phyloP scores from a whole-genome alignment of 306 rosid genomes.

The Fragaria ananassa region DNA sequence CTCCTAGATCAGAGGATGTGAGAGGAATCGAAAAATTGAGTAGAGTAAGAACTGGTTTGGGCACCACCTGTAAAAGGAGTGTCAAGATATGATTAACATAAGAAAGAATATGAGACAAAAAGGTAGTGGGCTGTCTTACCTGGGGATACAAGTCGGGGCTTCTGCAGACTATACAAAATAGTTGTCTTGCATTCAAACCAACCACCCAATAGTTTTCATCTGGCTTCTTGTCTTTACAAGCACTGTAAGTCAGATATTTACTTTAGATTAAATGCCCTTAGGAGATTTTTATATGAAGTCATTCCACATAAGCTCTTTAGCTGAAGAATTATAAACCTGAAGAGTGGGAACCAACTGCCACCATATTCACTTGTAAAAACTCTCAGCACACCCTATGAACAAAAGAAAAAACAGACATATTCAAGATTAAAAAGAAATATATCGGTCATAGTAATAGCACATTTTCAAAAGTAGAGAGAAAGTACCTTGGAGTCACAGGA shows the following conservation, averaged over 20 bases:
- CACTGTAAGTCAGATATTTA: conserved; percentile 50
- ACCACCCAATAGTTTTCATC: conserved; percentile 85
- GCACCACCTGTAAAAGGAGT: conserved; percentile 63
- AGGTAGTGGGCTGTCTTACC: conserved; percentile 37
- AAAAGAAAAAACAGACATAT: conserved; percentile 13
- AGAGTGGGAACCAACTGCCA: conserved; percentile 91
- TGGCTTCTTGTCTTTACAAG: conserved; percentile 60
- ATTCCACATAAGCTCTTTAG: conserved; percentile 7
- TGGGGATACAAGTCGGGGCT: conserved; percentile 70
- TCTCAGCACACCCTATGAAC: conserved; percentile 72
- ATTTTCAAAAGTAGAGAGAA: conserved; percentile 11
- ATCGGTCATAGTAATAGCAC: conserved; percentile 2
- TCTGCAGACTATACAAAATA: conserved; percentile 75
- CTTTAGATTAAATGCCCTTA: neutral
- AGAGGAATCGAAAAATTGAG: conserved; percentile 80
- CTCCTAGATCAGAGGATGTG: conserved; percentile 88
- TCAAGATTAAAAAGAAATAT: conserved; percentile 18
- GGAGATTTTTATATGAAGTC: neutral
- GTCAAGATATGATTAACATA: conserved; percentile 22
- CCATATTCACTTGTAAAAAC: conserved; percentile 76
- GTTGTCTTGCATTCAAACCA: conserved; percentile 75
- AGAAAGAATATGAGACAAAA: conserved; percentile 11
- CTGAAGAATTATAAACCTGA: conserved; percentile 58
- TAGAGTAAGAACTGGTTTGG: conserved; percentile 75
- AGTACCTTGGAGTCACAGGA: conserved; percentile 88